Evolutionary conservation across 495 filamentous ascomycete genomes (phyloP), one percentile per base, ranked within the genome.

Genomic region (Ascobolus immersus): DNA sequence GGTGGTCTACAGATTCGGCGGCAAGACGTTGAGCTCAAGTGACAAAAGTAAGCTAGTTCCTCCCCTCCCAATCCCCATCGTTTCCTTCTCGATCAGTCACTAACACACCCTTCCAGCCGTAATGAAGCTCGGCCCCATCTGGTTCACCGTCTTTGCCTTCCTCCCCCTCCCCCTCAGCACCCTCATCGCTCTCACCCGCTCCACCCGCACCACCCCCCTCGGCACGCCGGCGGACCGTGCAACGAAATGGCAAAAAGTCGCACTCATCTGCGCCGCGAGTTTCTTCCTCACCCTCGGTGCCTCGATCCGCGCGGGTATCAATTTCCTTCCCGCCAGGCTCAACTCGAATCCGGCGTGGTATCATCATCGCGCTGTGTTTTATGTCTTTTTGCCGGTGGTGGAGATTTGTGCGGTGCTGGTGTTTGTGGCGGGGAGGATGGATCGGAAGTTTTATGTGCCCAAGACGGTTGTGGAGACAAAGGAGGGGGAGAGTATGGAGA

Each of bases 401-500:
- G 82, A 93, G 52, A 50, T 79, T 17, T 14, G 70, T 3, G 65
- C 84, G 9, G 61, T 84, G 2, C 52, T 52, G 6, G 40, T 70
- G 3, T 82, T 74, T 48, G 59, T 67, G 2, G 40, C 74, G 4
- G 54, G 55, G 3, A 60, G 78, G 15, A 64, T 84, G 21, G 80
- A 93, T 42, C 57, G 58, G 37, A 62, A 71, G 4, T 90, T 90
- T 49, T 56, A 65, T 39, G 56, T 91, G n/a, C n/a, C n/a, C n/a
- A n/a, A n/a, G n/a, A n/a, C n/a, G n/a, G n/a, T n/a, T n/a, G n/a
- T n/a, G n/a, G n/a, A n/a, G n/a, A n/a, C n/a, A n/a, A n/a, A n/a
- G n/a, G n/a, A n/a, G n/a, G n/a, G n/a, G n/a, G n/a, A n/a, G n/a
- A n/a, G n/a, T n/a, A n/a, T n/a, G n/a, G n/a, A n/a, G n/a, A n/a